Evolutionary conservation across 2,329 filamentous ascomycete genomes (phyloP).

Genomic region (Neophaeococcomyces aloes): DNA sequence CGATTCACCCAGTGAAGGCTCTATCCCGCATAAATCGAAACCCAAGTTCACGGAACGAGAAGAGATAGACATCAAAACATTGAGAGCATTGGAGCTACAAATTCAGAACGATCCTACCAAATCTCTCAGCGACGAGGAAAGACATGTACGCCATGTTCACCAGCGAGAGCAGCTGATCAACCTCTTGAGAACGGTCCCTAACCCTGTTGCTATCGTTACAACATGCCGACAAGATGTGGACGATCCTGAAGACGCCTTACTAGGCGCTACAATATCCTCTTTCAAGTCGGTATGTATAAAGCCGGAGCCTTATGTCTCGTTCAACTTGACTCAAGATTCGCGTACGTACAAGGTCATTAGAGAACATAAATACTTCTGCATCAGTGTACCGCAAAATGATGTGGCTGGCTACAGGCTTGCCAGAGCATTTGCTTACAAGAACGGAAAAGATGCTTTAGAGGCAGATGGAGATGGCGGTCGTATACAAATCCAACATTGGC

Average conservation of each 20-base stretch:
- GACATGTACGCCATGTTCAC: neutral
- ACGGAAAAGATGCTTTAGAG: neutral
- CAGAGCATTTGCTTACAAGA: neutral
- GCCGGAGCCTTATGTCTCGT: constrained; percentile 1
- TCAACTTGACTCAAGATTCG: constrained; percentile 6
- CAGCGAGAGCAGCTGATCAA: neutral
- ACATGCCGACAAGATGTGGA: neutral
- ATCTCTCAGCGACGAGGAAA: too few relatives aligned
- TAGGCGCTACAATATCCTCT: constrained; percentile 5
- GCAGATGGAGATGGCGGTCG: neutral
- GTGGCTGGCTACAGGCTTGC: neutral
- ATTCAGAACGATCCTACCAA: too few relatives aligned
- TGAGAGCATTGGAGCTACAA: too few relatives aligned
- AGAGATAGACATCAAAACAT: too few relatives aligned
- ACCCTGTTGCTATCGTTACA: constrained; percentile 4
- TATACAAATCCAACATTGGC: neutral
- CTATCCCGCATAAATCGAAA: too few relatives aligned
- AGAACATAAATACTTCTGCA: constrained; percentile 1
- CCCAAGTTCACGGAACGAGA: too few relatives aligned
- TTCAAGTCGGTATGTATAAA: constrained; percentile 5
- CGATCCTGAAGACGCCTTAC: neutral
- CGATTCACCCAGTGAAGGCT: too few relatives aligned
- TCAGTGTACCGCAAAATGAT: constrained; percentile 3
- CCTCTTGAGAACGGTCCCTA: constrained; percentile 3
- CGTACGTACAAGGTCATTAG: constrained; percentile 1